Evolutionary conservation across 176 grass and related monocot species (phyloP), one percentile per base, ranked within the genome.

Genomic region (Alopecurus myosuroides): DNA sequence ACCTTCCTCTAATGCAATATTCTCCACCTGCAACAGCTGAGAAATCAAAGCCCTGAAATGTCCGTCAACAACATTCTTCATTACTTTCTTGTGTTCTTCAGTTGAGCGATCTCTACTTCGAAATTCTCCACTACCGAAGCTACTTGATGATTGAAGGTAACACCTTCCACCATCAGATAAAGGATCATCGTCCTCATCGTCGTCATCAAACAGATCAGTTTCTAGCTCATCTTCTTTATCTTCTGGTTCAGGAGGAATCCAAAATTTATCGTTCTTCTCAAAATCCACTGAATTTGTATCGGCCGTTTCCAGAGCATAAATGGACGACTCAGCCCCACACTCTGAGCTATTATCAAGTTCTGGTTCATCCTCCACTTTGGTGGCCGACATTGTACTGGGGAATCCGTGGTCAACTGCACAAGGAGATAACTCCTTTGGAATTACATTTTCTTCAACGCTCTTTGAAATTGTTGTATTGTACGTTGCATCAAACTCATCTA

Each of bases 191-290:
- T 86, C 80, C 2, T 93, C 84, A 1, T 89, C 77, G 0, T 89
- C 84, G 1, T 93, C 87, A 73, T 85, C 80, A 88, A 69, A 71
- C 11, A 86, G 74, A 67, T 85, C 78, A 67, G 20, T 31, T 85
- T 89, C 88, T 82, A 81, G 75, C 51, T 99, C 93, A 58, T 99
- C 89, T 74, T 91, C 92, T 84, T 89, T 66, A 77, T 98, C 86
- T 74, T 99, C 93, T 72, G 97, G 93, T 26, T 96, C 91, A 23
- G 97, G 97, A 86, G 97, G 97, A 91, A 85, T 69, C 97, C 97
- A 99, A 42, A 96, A 79, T 75, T 87, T 63, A 53, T 88, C 88
- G 66, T 94, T 90, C 81, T 87, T 95, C 84, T 99, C 93, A 80
- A 92, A 96, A 88, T 99, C 97, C 31, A 94, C 82, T 80, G 83